Percentiles rank a stretch among this genome's conserved stretches.
These are phyloP conservation scores for Lactifluus pinguis DNA, from an alignment of 768 basidiomycete genomes.

Conservation along the genomic window DNA sequence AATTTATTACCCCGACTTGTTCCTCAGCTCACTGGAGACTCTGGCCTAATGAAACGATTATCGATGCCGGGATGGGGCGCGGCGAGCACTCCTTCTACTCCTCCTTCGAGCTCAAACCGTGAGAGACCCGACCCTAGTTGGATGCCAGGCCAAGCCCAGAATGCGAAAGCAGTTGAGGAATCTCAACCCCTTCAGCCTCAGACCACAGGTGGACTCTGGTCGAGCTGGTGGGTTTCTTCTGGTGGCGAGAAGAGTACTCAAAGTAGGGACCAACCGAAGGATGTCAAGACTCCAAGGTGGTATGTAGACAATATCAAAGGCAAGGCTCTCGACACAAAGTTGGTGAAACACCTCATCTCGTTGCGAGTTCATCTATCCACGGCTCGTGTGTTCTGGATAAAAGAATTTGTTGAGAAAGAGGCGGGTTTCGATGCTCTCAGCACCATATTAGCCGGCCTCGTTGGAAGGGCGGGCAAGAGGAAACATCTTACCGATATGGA, in stretches of 20 bases:
- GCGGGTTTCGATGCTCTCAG: slow-evolving; percentile 61
- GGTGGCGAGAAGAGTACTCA: slow-evolving; percentile 39
- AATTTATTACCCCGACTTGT: slow-evolving; percentile 55
- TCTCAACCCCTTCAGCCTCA: slow-evolving; percentile 46
- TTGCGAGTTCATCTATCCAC: slow-evolving; percentile 83
- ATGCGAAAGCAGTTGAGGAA: slow-evolving; percentile 10
- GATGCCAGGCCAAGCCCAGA: not conserved
- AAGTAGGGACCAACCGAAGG: slow-evolving; percentile 29
- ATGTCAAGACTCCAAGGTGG: slow-evolving; percentile 42
- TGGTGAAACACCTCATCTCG: slow-evolving; percentile 71
- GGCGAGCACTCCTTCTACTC: slow-evolving; percentile 27
- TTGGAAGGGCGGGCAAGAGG: slow-evolving; percentile 59
- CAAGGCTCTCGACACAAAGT: slow-evolving; percentile 47
- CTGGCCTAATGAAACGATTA: slow-evolving; percentile 56
- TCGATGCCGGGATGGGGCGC: slow-evolving; percentile 57
- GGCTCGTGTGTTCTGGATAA: slow-evolving; percentile 67
- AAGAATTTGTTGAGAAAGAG: slow-evolving; percentile 59
- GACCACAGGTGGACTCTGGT: slow-evolving; percentile 67
- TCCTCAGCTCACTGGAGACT: slow-evolving; percentile 69
- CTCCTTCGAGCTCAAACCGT: slow-evolving; percentile 28
- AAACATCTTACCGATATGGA: slow-evolving; percentile 56
- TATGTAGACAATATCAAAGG: slow-evolving; percentile 56
- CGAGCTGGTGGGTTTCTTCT: slow-evolving; percentile 66
- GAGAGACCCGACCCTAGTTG: slow-evolving; percentile 29
- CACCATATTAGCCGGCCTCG: slow-evolving; percentile 46